Conservation (phyloP, 345 rosid species). For the Alliaria petiolata region DNA sequence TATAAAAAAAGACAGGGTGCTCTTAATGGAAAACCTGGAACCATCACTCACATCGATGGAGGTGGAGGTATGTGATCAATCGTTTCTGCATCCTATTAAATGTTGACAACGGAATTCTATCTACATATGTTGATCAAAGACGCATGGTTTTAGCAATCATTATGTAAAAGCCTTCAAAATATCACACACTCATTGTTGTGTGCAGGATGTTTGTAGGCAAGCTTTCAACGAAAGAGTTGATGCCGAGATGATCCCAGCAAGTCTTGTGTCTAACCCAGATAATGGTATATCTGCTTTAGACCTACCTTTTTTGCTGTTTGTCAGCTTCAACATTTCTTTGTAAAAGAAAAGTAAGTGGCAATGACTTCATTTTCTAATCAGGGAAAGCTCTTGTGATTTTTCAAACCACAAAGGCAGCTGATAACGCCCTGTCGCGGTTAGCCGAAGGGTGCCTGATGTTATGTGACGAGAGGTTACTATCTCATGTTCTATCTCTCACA, state of each 20-base stretch:
- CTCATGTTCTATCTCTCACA: not conserved
- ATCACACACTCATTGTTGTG: not conserved
- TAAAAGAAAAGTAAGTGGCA: not conserved
- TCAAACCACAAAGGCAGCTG: slow-evolving; percentile 46
- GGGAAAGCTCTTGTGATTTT: slow-evolving; percentile 61
- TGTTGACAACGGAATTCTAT: not conserved
- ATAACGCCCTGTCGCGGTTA: slow-evolving; percentile 33
- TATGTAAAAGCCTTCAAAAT: not conserved
- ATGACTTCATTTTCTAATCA: slow-evolving; percentile 13
- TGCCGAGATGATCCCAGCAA: slow-evolving; percentile 46
- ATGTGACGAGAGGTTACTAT: slow-evolving; percentile 25
- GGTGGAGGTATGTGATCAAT: slow-evolving; percentile 45
- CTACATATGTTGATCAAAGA: not conserved
- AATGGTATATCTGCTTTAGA: slow-evolving; percentile 37
- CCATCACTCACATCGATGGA: slow-evolving; percentile 52
- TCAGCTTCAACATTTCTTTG: not conserved
- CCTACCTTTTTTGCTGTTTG: not conserved
- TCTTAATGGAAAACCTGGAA: slow-evolving; percentile 51
- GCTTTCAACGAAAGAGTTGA: slow-evolving; percentile 46
- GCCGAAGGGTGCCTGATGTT: slow-evolving; percentile 39
- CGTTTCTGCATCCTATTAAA: not conserved
- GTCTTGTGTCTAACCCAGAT: slow-evolving; percentile 34
- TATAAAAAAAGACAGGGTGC: slow-evolving; percentile 30
- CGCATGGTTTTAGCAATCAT: not conserved
- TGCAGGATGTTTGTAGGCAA: slow-evolving; percentile 46